Evolutionary conservation across 257 asterid genomes (phyloP).

Genomic region (Cinchona pubescens): DNA sequence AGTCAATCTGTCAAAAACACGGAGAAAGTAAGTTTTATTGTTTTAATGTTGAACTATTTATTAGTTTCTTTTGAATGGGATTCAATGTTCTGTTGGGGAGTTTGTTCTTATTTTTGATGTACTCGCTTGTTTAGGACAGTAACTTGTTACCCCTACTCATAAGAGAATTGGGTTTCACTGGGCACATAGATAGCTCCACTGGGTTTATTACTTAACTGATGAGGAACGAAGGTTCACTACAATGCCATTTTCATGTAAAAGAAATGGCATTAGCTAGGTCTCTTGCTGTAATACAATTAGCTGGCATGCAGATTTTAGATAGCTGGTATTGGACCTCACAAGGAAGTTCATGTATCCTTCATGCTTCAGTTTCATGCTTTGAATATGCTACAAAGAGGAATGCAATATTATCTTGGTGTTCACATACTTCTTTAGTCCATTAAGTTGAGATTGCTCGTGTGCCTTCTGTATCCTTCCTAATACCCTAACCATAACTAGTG

Average conservation of each 20-base stretch:
- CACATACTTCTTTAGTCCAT: background rate
- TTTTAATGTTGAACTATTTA: slow-evolving; percentile 5
- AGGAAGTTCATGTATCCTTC: background rate
- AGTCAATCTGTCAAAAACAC: slow-evolving; percentile 77
- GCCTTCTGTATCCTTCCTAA: too few relatives aligned
- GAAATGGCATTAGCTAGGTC: background rate
- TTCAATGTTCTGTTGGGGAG: background rate
- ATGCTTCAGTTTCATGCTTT: background rate
- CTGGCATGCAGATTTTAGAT: too few relatives aligned
- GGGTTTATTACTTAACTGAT: background rate
- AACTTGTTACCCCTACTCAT: too few relatives aligned
- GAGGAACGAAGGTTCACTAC: background rate
- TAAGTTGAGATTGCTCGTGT: slow-evolving; percentile 4
- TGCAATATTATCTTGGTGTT: background rate
- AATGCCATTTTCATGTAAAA: background rate
- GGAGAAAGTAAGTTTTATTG: slow-evolving; percentile 56
- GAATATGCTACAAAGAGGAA: background rate
- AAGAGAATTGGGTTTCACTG: too few relatives aligned
- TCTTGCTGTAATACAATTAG: background rate
- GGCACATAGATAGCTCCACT: background rate
- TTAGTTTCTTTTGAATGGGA: background rate
- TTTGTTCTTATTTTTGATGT: background rate
- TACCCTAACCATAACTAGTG: background rate
- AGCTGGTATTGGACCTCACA: background rate
- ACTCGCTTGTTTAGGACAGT: background rate